phyloP scores from a whole-genome alignment of 2,329 filamentous ascomycete species.

The Daldinia sp. region DNA sequence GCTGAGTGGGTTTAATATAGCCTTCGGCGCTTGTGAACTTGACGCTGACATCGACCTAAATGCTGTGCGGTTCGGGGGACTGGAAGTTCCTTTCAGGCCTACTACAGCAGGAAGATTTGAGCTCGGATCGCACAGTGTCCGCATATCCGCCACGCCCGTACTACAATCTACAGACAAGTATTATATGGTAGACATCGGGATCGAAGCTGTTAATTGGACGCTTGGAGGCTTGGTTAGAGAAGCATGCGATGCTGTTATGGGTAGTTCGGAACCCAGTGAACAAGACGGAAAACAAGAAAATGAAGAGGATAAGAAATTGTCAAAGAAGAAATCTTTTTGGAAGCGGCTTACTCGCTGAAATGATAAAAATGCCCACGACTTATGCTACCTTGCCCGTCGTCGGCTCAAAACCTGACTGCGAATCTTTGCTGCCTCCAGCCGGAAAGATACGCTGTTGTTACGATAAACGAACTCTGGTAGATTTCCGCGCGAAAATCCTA shows the following conservation, averaged over 20 bases:
- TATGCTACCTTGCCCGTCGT: too few relatives aligned
- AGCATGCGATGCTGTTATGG: background rate
- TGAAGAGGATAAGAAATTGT: background rate
- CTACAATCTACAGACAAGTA: background rate
- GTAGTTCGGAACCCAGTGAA: too few relatives aligned
- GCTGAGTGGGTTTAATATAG: conserved; percentile 20
- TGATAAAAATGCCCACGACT: background rate
- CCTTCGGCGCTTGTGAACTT: conserved; percentile 4
- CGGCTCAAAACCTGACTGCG: too few relatives aligned
- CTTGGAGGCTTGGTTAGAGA: background rate
- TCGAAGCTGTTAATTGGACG: background rate
- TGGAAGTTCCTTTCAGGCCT: conserved; percentile 8
- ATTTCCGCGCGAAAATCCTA: too few relatives aligned
- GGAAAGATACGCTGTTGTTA: too few relatives aligned
- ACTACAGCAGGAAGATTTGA: background rate
- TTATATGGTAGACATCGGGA: background rate
- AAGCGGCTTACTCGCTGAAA: background rate
- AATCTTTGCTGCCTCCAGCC: too few relatives aligned
- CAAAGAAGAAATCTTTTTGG: background rate
- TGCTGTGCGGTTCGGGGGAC: background rate
- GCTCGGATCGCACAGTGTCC: background rate
- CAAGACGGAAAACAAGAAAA: background rate
- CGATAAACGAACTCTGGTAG: too few relatives aligned
- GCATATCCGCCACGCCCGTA: background rate
- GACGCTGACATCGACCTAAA: background rate